Evolutionary conservation across 2,329 filamentous ascomycete genomes (phyloP), one percentile per base, ranked within the genome.

Genomic region (Pezizomycotina sp.): DNA sequence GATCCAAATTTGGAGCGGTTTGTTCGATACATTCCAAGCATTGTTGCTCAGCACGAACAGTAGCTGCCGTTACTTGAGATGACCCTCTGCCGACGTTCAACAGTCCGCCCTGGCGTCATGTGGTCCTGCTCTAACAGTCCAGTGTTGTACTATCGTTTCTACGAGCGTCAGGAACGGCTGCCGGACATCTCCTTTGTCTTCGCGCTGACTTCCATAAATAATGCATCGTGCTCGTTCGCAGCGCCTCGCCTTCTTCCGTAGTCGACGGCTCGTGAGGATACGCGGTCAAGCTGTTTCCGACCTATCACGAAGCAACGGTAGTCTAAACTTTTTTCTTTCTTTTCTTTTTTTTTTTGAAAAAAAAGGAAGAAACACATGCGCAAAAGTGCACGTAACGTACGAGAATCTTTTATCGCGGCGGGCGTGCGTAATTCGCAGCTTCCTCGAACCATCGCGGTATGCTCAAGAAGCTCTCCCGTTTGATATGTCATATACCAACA

Each of bases 401-500:
- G 43, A 68, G 48, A 47, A 62, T 68, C 40, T 64, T 58, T 27
- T 62, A 59, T n/a, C 63, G 61, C 6, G 61, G 60, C 0, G 61
- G 57, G 13, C 60, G 58, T 2, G 63, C 64, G 48, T 67, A 66
- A 8, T 53, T 51, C 48, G 65, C 60, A 5, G 62, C 66, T 50
- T 69, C 65, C 27, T 64, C 60, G 46, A 66, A 65, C 65, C 66
- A 70, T 31, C 58, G 56, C 28, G 64, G 62, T 63, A 69, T 65
- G 31, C 60, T 58, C 15, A 59, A 50, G 48, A 69, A 69, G 37
- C 60, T 63, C 31, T 64, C 60, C 20, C 63, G 48, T 54, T 63
- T 27, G 61, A 60, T 16, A 64, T 57, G 50, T 66, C 63, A 51
- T 65, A 66, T 36, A 65, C 61, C 16, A 66, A 51, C 35, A 66